These are phyloP conservation scores for Thelonectria olida DNA, from an alignment of 2,329 filamentous ascomycete species.

Conservation along the genomic window DNA sequence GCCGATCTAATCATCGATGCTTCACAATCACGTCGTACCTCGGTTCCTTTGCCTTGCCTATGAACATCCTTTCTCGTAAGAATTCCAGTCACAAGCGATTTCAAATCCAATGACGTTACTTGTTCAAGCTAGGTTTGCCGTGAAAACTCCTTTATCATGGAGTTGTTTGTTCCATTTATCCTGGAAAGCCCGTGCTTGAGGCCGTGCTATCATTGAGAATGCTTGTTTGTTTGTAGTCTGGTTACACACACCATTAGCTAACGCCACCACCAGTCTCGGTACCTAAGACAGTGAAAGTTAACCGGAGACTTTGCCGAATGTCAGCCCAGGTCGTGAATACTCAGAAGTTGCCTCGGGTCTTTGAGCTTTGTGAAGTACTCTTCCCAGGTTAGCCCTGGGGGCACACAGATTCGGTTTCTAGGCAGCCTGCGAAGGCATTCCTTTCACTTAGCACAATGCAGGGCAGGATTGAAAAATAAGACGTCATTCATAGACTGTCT, in stretches of 20 bases:
- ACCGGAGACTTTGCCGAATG: no score
- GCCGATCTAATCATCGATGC: background rate
- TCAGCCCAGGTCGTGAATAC: background rate
- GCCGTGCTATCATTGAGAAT: background rate
- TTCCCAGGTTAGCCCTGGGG: no score
- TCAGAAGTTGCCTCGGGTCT: background rate
- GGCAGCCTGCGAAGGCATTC: background rate
- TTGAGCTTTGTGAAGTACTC: no score
- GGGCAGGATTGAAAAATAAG: slow-evolving; percentile 6
- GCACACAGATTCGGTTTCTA: no score
- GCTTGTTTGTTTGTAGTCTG: background rate
- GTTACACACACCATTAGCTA: background rate
- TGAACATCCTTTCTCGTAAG: background rate
- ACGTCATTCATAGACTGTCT: slow-evolving; percentile 8
- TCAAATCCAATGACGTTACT: background rate
- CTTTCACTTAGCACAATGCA: background rate
- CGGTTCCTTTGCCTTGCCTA: slow-evolving; percentile 16
- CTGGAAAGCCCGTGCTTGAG: background rate
- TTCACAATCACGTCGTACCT: slow-evolving; percentile 19
- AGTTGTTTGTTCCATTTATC: background rate
- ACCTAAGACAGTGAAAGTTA: background rate
- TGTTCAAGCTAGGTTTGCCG: background rate
- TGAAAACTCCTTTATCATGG: background rate
- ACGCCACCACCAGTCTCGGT: background rate
- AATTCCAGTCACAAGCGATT: background rate